Conservation (phyloP, 768 basidiomycete species). For the Mrakia blollopis region DNA sequence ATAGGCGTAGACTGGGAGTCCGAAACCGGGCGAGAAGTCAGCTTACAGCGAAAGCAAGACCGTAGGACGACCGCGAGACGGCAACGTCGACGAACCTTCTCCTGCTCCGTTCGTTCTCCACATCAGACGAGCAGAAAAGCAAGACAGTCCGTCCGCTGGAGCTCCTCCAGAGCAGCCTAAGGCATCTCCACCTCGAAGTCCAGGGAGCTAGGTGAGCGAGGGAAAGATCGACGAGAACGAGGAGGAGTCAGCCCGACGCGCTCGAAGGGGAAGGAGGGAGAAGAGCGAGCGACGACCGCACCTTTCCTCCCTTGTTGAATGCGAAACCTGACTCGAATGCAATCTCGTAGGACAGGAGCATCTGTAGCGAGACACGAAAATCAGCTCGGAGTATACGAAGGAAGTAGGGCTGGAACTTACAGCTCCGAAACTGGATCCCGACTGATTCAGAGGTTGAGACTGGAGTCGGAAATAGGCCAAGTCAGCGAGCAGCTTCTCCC, state of each 20-base stretch:
- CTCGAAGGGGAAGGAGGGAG: background rate
- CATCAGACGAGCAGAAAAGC: conserved; percentile 72
- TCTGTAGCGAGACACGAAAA: conserved; percentile 55
- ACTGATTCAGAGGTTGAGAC: background rate
- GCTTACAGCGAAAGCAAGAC: background rate
- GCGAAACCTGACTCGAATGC: conserved; percentile 63
- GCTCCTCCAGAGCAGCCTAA: conserved; percentile 67
- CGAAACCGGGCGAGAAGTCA: background rate
- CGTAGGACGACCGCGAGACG: background rate
- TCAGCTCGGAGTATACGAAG: no score
- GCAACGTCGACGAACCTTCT: conserved; percentile 55
- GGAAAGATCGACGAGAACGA: background rate
- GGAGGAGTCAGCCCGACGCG: background rate
- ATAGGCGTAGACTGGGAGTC: conserved; percentile 13
- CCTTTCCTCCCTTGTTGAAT: conserved; percentile 67
- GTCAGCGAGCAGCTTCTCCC: background rate
- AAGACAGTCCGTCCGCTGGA: conserved; percentile 59
- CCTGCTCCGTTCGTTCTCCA: conserved; percentile 63
- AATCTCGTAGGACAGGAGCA: conserved; percentile 69
- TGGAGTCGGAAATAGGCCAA: background rate
- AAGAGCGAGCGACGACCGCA: background rate
- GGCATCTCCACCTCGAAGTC: conserved; percentile 63
- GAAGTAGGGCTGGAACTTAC: no score
- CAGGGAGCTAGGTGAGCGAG: conserved; percentile 54
- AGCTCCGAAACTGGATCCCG: no score